Percentiles rank a stretch among this genome's conserved stretches.
Conservation (phyloP, 306 rosid genomes). For the Cicer pinnatifidum region DNA sequence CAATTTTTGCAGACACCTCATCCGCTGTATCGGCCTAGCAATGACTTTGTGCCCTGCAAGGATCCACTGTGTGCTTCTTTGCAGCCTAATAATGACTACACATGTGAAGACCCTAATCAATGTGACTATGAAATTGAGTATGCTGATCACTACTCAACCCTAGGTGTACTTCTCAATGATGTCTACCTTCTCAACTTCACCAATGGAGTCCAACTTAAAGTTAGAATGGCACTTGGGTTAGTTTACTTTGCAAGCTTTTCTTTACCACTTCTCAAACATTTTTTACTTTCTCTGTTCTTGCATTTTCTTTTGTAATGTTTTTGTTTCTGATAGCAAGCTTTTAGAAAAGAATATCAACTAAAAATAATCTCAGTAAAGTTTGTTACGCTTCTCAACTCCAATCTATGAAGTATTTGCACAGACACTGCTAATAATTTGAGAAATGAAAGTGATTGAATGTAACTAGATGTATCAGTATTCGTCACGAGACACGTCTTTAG, state of each 20-base stretch:
- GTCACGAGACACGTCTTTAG: too few species aligned
- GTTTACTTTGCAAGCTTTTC: constrained; percentile 44
- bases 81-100: constrained; percentile 56
- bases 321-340: constrained; percentile 8
- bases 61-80: constrained; percentile 77
- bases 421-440: too few species aligned
- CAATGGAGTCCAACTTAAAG: constrained; percentile 63
- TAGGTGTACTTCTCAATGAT: constrained; percentile 82
- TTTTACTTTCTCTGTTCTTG: background rate
- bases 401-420: too few species aligned
- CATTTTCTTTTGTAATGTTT: constrained; percentile 18
- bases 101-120: constrained; percentile 68
- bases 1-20: constrained; percentile 68
- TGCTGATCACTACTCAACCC: constrained; percentile 84
- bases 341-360: constrained; percentile 16
- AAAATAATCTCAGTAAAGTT: constrained; percentile 16
- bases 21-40: constrained; percentile 73
- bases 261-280: background rate
- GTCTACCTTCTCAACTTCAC: constrained; percentile 66
- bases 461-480: too few species aligned
- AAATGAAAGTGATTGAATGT: too few species aligned
- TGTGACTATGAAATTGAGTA: constrained; percentile 85
- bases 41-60: constrained; percentile 70
- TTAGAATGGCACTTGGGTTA: constrained; percentile 80
- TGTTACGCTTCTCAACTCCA: background rate